Evolutionary conservation across 108 stramenopile genomes (phyloP).

Genomic region (Pseudonitzschia pungens): DNA sequence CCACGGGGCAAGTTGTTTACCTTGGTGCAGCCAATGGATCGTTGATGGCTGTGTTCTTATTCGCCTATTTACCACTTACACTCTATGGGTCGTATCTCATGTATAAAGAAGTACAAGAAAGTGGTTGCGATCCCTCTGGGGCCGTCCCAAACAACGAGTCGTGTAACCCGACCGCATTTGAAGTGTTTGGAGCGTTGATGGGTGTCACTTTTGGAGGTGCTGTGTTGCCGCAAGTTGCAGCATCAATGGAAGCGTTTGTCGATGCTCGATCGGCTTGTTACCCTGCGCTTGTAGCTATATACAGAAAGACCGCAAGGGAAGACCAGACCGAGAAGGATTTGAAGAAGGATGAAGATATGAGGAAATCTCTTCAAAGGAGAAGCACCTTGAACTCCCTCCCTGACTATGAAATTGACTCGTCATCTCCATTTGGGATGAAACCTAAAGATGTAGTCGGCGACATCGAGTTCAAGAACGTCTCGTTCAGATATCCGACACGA

Average conservation of each 20-base stretch:
- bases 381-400: constrained; percentile 31
- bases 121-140: constrained; percentile 63
- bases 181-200: constrained; percentile 75
- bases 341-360: neutral
- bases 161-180: constrained; percentile 49
- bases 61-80: constrained; percentile 55
- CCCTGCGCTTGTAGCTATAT: constrained; percentile 53
- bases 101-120: constrained; percentile 53
- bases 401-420: constrained; percentile 60
- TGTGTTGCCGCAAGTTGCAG: constrained; percentile 63
- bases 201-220: constrained; percentile 70
- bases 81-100: constrained; percentile 68
- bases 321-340: neutral
- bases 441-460: constrained; percentile 49
- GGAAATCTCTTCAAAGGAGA: neutral
- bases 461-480: constrained; percentile 58
- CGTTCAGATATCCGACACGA: constrained; percentile 57
- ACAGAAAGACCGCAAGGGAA: constrained; percentile 47
- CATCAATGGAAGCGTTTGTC: constrained; percentile 62
- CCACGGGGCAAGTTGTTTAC: constrained; percentile 35
- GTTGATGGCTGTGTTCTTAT: constrained; percentile 64
- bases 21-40: constrained; percentile 64
- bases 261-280: constrained; percentile 56
- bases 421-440: constrained; percentile 46
- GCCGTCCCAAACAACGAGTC: constrained; percentile 35